phyloP scores from a whole-genome alignment of 176 grass and related monocot genomes.

The Triticum dicoccoides region DNA sequence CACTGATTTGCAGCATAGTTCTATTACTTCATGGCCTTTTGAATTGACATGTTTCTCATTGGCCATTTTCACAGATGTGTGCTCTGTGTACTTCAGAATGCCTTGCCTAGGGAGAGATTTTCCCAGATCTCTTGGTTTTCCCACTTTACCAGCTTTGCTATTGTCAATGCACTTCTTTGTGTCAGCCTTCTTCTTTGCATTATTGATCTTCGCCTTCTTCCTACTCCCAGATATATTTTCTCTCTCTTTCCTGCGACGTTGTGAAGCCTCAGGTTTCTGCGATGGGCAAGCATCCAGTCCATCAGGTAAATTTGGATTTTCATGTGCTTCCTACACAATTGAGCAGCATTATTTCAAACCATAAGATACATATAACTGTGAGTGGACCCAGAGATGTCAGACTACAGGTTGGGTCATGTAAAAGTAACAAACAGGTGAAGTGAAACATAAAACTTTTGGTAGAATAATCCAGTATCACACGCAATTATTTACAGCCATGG shows the following conservation, averaged over 20 bases:
- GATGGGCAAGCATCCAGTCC: slow-evolving; percentile 25
- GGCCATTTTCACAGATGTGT: slow-evolving; percentile 54
- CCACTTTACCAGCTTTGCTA: slow-evolving; percentile 20
- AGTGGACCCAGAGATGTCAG: too few species aligned
- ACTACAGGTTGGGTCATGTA: too few species aligned
- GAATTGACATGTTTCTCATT: slow-evolving; percentile 29
- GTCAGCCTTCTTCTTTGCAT: slow-evolving; percentile 20
- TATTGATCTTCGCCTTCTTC: slow-evolving; percentile 23
- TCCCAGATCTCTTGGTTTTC: slow-evolving; percentile 15
- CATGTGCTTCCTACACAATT: slow-evolving; percentile 29
- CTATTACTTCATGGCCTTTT: slow-evolving; percentile 38
- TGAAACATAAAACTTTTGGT: too few species aligned
- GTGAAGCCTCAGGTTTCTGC: slow-evolving; percentile 19
- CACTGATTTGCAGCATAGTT: slow-evolving; percentile 36
- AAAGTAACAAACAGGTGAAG: too few species aligned
- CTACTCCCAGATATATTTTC: not conserved
- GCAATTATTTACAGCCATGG: too few species aligned
- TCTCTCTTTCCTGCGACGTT: not conserved
- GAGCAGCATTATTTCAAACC: not conserved
- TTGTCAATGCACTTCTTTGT: slow-evolving; percentile 16
- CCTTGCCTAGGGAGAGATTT: slow-evolving; percentile 42
- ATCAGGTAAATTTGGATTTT: slow-evolving; percentile 15
- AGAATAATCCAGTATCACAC: too few species aligned
- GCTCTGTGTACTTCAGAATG: slow-evolving; percentile 48
- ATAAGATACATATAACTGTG: not conserved